Conservation (phyloP, 805 yeast species). For the Kazachstania kunashirensis region DNA sequence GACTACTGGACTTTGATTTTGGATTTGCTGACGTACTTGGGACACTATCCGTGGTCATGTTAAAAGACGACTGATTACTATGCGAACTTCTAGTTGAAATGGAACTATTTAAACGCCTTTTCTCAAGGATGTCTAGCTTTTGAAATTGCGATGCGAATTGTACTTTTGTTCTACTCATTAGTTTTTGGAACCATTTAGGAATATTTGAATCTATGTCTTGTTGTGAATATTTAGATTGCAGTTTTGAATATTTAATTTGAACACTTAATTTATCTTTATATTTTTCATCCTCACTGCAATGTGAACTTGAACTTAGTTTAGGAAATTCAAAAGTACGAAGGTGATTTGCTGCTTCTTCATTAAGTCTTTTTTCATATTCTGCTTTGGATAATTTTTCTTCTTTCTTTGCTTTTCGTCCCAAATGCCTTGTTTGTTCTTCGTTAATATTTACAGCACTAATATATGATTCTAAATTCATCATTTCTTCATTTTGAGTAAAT, state of each 20-base stretch:
- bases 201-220: slow-evolving; percentile 23
- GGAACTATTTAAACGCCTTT: slow-evolving; percentile 44
- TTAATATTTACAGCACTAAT: slow-evolving; percentile 25
- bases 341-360: slow-evolving; percentile 1
- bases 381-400: background rate
- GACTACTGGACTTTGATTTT: background rate
- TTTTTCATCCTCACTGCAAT: slow-evolving; percentile 2
- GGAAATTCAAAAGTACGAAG: slow-evolving; percentile 12
- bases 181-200: slow-evolving; percentile 46
- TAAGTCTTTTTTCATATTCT: background rate
- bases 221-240: slow-evolving; percentile 10
- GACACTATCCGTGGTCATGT: background rate
- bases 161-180: slow-evolving; percentile 20
- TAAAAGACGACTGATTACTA: slow-evolving; percentile 3
- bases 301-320: slow-evolving; percentile 5
- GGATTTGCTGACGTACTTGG: background rate
- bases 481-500: slow-evolving; percentile 25
- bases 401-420: background rate
- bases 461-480: slow-evolving; percentile 24
- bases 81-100: slow-evolving; percentile 5
- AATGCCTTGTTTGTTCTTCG: slow-evolving; percentile 15
- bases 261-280: slow-evolving; percentile 19
- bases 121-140: slow-evolving; percentile 59
- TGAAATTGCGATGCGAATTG: slow-evolving; percentile 44
- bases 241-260: slow-evolving; percentile 16